Conservation (phyloP, 1,284 basidiomycete species). For the Malassezia yamatoensis region DNA sequence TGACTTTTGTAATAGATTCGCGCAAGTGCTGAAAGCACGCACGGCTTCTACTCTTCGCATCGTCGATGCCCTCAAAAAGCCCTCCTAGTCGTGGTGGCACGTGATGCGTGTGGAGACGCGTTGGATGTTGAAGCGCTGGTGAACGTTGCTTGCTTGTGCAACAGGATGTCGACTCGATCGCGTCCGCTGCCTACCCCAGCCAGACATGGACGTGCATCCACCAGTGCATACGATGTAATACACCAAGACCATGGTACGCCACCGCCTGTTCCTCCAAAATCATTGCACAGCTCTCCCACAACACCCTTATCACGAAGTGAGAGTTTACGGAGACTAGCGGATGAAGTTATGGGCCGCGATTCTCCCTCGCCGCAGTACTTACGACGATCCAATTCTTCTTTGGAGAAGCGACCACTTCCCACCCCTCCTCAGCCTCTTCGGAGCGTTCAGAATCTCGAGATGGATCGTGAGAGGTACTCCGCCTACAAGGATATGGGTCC, state of each 20-base stretch:
- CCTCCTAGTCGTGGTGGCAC: background rate
- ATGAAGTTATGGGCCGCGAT: conserved; percentile 9
- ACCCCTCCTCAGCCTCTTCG: background rate
- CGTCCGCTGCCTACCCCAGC: conserved; percentile 14
- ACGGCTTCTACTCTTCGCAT: background rate
- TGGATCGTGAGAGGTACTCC: no score
- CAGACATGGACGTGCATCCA: background rate
- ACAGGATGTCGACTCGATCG: background rate
- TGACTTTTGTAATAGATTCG: background rate
- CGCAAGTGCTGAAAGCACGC: conserved; percentile 6
- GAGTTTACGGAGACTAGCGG: conserved; percentile 1
- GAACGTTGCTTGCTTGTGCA: background rate
- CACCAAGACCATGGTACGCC: background rate
- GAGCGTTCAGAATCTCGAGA: background rate
- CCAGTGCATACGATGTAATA: conserved; percentile 10
- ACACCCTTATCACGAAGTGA: background rate
- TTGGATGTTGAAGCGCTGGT: background rate
- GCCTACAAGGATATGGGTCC: no score
- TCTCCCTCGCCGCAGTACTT: background rate
- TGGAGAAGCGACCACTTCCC: background rate
- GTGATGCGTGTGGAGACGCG: conserved; percentile 1
- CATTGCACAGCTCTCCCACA: background rate
- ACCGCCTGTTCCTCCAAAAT: conserved; percentile 1
- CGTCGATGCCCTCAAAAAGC: background rate
- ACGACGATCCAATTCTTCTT: background rate